These are phyloP conservation scores for Paraleonurus japonicus DNA, from an alignment of 257 asterid genomes.

Conservation along the genomic window DNA sequence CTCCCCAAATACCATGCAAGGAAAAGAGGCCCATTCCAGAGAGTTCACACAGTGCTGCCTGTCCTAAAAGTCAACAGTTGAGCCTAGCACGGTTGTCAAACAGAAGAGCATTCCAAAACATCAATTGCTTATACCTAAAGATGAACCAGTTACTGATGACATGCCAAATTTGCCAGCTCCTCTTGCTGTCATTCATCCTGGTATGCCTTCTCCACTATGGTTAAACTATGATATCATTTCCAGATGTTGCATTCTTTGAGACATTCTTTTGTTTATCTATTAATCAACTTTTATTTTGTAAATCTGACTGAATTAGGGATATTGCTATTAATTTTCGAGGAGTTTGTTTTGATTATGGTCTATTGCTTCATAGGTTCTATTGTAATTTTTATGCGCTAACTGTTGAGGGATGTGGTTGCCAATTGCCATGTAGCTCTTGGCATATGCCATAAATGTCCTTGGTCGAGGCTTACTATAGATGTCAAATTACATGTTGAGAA, in stretches of 20 bases:
- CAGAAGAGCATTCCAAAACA: conserved; percentile 30
- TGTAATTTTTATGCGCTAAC: conserved; percentile 9
- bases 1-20: conserved; percentile 40
- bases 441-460: conserved; percentile 14
- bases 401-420: conserved; percentile 14
- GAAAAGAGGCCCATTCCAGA: conserved; percentile 35
- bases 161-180: conserved; percentile 40
- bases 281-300: background rate
- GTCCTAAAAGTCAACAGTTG: conserved; percentile 40
- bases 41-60: conserved; percentile 31
- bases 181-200: conserved; percentile 46
- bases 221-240: conserved; percentile 9
- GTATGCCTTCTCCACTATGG: conserved; percentile 37
- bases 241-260: conserved; percentile 9
- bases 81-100: conserved; percentile 22
- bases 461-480: conserved; percentile 7
- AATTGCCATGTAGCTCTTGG: conserved; percentile 10
- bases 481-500: background rate
- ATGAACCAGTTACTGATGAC: conserved; percentile 57
- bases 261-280: background rate
- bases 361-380: conserved; percentile 11
- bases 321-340: conserved; percentile 14
- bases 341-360: background rate
- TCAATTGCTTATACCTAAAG: conserved; percentile 49
- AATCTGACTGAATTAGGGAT: background rate